These are phyloP conservation scores for Phaffia tasmanica DNA, from an alignment of 768 basidiomycete species.

Conservation along the genomic window DNA sequence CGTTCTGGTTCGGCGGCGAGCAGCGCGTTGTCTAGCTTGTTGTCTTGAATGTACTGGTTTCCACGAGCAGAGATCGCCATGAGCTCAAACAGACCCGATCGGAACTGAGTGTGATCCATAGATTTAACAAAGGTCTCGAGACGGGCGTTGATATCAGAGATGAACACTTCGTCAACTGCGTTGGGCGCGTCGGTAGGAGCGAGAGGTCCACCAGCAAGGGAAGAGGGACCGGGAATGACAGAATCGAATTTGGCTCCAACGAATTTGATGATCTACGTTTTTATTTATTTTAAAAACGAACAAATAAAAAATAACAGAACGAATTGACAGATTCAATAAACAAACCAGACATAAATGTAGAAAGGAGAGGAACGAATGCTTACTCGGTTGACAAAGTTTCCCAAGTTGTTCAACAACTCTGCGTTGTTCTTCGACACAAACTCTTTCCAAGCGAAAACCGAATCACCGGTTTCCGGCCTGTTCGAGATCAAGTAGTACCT, in stretches of 20 bases:
- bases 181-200: constrained; percentile 46
- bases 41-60: constrained; percentile 87
- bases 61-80: constrained; percentile 83
- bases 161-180: constrained; percentile 52
- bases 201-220: constrained; percentile 57
- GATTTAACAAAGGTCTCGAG: constrained; percentile 68
- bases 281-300: background rate
- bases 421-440: constrained; percentile 89
- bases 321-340: background rate
- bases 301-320: background rate
- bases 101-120: constrained; percentile 86
- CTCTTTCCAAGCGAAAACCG: constrained; percentile 93
- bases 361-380: constrained; percentile 12
- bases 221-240: constrained; percentile 65
- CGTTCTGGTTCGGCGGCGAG: constrained; percentile 68
- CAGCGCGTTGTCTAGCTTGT: constrained; percentile 79
- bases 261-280: constrained; percentile 72
- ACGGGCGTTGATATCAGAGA: constrained; percentile 64
- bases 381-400: constrained; percentile 90
- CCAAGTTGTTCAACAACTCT: constrained; percentile 88
- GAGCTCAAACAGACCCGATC: constrained; percentile 71
- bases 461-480: constrained; percentile 83
- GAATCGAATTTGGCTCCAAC: constrained; percentile 71
- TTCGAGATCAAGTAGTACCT: constrained; percentile 87
- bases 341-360: background rate